These are phyloP conservation scores for Thelephora ganbajun DNA, from an alignment of 768 basidiomycete species.

Conservation along the genomic window DNA sequence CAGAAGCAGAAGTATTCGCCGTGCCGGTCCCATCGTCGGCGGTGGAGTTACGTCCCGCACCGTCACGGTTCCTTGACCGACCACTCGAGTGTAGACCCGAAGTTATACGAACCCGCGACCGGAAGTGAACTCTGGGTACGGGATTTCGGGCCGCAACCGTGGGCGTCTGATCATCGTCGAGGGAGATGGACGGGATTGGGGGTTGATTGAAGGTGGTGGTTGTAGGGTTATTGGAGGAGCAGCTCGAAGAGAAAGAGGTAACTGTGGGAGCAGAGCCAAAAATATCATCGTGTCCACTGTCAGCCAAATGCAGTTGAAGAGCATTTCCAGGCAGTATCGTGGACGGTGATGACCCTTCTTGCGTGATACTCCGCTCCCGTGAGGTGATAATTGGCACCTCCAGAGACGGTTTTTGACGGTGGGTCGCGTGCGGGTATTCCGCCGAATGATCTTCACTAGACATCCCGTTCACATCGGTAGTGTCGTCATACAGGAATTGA, in stretches of 20 bases:
- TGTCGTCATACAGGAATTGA: background rate
- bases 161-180: slow-evolving; percentile 3
- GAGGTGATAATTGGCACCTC: slow-evolving; percentile 8
- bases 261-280: slow-evolving; percentile 11
- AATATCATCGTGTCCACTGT: slow-evolving; percentile 13
- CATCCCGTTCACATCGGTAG: background rate
- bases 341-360: slow-evolving; percentile 15
- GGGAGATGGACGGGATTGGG: slow-evolving; percentile 3
- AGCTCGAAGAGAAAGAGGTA: background rate
- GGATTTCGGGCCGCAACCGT: slow-evolving; percentile 3
- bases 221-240: slow-evolving; percentile 1
- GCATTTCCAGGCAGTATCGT: slow-evolving; percentile 21
- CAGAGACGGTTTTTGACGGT: slow-evolving; percentile 9
- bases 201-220: background rate
- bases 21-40: background rate
- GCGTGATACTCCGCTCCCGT: slow-evolving; percentile 11
- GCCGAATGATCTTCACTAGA: background rate
- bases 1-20: slow-evolving; percentile 27
- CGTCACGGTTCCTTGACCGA: too few species aligned
- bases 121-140: slow-evolving; percentile 41
- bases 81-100: slow-evolving; percentile 42
- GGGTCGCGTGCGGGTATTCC: background rate
- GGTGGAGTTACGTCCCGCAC: slow-evolving; percentile 12
- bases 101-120: slow-evolving; percentile 65
- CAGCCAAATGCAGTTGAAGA: slow-evolving; percentile 17